Evolutionary conservation across 192 early-diverging fungal genomes (phyloP).

Genomic region (Paraglomus brasilianum): DNA sequence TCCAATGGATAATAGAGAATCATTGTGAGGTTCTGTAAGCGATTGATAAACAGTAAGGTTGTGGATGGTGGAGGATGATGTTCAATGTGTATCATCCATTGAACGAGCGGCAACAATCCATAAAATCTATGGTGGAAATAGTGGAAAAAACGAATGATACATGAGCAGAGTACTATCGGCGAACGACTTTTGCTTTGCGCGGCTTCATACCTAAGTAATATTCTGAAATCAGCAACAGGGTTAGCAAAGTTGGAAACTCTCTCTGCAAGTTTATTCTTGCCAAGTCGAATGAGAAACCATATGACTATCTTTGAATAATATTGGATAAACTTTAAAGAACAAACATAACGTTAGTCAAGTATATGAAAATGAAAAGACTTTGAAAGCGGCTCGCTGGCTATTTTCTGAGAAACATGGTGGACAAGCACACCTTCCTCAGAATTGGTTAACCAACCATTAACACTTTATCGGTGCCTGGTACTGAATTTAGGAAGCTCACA

Average conservation of each 20-base stretch:
- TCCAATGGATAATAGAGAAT: slow-evolving; percentile 95
- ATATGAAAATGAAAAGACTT: background rate
- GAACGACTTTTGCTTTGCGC: background rate
- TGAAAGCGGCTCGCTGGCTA: background rate
- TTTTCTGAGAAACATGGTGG: background rate
- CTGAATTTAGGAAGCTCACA: slow-evolving; percentile 58
- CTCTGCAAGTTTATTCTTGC: slow-evolving; percentile 59
- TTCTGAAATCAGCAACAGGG: slow-evolving; percentile 89
- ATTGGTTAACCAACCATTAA: slow-evolving; percentile 56
- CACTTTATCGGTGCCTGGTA: slow-evolving; percentile 65
- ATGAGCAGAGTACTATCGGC: background rate
- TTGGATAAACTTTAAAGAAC: slow-evolving; percentile 70
- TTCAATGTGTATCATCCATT: slow-evolving; percentile 83
- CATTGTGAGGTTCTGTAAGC: slow-evolving; percentile 85
- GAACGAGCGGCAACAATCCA: slow-evolving; percentile 76
- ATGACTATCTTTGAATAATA: slow-evolving; percentile 90
- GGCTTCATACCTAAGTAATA: slow-evolving; percentile 80
- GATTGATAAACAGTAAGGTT: slow-evolving; percentile 64
- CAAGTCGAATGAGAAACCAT: slow-evolving; percentile 66
- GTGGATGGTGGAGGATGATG: slow-evolving; percentile 65
- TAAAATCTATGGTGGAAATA: background rate
- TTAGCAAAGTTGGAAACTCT: slow-evolving; percentile 76
- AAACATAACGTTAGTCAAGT: background rate
- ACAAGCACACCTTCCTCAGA: background rate
- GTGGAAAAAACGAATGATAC: background rate